Evolutionary conservation across 2,329 filamentous ascomycete species (phyloP).

Genomic region (Laburnicola sp.): DNA sequence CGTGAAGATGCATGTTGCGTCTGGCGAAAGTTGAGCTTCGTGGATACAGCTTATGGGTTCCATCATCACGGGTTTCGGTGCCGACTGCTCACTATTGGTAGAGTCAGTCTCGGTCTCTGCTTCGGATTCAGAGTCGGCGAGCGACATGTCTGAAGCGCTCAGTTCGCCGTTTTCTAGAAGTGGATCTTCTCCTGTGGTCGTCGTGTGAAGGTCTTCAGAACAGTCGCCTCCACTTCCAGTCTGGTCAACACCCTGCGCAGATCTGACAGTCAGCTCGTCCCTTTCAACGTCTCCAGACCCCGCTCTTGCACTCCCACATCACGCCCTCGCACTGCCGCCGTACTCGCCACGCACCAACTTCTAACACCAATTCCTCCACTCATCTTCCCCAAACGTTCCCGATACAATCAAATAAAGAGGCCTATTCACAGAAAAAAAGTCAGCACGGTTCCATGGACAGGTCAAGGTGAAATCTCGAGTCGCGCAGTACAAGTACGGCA

Average conservation of each 20-base stretch:
- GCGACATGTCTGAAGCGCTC: too few relatives aligned
- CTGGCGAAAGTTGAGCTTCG: constrained; percentile 46
- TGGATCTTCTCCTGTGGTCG: too few relatives aligned
- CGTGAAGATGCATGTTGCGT: constrained; percentile 62
- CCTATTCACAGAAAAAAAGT: not conserved
- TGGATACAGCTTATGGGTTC: constrained; percentile 28
- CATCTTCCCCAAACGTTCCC: not conserved
- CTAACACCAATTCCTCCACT: not conserved
- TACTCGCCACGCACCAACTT: constrained; percentile 3
- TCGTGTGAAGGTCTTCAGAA: too few relatives aligned
- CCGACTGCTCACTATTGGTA: not conserved
- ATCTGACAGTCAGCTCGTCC: not conserved
- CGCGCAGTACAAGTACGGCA: not conserved
- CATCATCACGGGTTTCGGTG: not conserved
- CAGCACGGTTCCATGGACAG: too few relatives aligned
- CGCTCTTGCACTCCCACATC: not conserved
- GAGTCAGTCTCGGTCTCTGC: not conserved
- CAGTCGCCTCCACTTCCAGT: too few relatives aligned
- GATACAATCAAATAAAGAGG: too few relatives aligned
- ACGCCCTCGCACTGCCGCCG: not conserved
- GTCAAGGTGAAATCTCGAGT: not conserved
- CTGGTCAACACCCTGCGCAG: too few relatives aligned
- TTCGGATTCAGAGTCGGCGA: too few relatives aligned
- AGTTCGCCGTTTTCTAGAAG: too few relatives aligned
- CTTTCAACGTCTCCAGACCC: not conserved